Percentiles rank a stretch among this genome's conserved stretches.
phyloP scores from a whole-genome alignment of 2,329 filamentous ascomycete species.

The Akanthomyces lecanii region DNA sequence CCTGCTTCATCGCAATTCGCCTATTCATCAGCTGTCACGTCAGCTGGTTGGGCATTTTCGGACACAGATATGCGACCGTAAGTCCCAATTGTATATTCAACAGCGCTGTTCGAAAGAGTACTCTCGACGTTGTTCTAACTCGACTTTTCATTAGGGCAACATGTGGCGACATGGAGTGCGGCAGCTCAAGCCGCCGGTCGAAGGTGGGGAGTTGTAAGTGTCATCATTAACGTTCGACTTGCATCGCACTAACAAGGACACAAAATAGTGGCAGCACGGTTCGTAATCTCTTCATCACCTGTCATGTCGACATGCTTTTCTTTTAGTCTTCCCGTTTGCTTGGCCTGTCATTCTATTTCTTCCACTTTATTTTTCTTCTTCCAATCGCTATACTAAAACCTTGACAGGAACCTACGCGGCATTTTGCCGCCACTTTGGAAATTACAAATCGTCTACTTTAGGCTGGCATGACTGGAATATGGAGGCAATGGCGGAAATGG shows the following conservation, averaged over 20 bases:
- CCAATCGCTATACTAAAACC: background rate
- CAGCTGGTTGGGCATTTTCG: background rate
- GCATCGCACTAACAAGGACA: background rate
- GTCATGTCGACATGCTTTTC: background rate
- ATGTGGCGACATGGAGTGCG: background rate
- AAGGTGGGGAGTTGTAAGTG: background rate
- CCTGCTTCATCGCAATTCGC: background rate
- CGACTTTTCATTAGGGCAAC: background rate
- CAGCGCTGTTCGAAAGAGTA: too few relatives aligned
- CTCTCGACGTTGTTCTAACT: background rate
- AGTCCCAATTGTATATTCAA: too few relatives aligned
- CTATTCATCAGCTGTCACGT: background rate
- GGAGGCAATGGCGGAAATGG: background rate
- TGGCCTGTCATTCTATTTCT: background rate
- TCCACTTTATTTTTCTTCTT: background rate
- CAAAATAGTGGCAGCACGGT: background rate
- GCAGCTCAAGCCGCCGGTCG: background rate
- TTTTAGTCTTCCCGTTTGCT: too few relatives aligned
- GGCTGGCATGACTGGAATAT: background rate
- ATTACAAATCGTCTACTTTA: background rate
- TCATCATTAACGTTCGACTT: background rate
- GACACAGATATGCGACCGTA: background rate
- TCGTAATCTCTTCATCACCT: background rate
- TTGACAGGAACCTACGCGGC: background rate
- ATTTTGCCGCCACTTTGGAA: background rate